A percentile compares a stretch with the other conserved stretches of the same genome.
These are phyloP conservation scores for Colletotrichum sp. DNA, from an alignment of 2,329 filamentous ascomycete species.

Conservation along the genomic window DNA sequence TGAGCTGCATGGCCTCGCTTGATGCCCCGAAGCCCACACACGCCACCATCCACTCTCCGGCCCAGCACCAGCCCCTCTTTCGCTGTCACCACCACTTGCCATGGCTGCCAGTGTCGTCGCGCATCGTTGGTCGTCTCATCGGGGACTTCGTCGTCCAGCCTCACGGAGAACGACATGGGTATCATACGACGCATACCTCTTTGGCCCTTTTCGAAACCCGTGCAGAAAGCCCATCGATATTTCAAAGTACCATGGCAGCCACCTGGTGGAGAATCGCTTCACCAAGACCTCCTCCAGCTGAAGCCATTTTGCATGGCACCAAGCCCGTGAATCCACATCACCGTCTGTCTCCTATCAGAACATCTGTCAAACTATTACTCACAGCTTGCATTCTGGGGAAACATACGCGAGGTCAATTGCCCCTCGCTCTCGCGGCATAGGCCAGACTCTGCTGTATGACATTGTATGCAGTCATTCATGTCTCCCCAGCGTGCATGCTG, in stretches of 20 bases:
- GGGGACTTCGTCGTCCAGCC: not conserved
- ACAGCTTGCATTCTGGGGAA: conserved; percentile 14
- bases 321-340: not conserved
- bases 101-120: not conserved
- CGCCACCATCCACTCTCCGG: conserved; percentile 3
- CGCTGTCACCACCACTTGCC: not conserved
- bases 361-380: conserved; percentile 14
- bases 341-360: not conserved
- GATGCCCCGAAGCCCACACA: not conserved
- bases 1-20: conserved; percentile 6
- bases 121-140: not conserved
- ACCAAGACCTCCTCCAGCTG: not conserved
- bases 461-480: not conserved
- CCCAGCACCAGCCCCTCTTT: not conserved
- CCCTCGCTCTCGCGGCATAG: not conserved
- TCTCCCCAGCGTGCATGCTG: not conserved
- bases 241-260: conserved; percentile 2
- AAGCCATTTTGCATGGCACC: not conserved
- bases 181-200: not conserved
- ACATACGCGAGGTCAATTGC: not conserved
- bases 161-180: conserved; percentile 6
- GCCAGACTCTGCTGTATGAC: not conserved
- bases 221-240: conserved; percentile 9
- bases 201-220: not conserved
- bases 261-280: conserved; percentile 8